These are phyloP conservation scores for Magnolia officinalis DNA, from an alignment of 164 flowering plant species.

Conservation along the genomic window DNA sequence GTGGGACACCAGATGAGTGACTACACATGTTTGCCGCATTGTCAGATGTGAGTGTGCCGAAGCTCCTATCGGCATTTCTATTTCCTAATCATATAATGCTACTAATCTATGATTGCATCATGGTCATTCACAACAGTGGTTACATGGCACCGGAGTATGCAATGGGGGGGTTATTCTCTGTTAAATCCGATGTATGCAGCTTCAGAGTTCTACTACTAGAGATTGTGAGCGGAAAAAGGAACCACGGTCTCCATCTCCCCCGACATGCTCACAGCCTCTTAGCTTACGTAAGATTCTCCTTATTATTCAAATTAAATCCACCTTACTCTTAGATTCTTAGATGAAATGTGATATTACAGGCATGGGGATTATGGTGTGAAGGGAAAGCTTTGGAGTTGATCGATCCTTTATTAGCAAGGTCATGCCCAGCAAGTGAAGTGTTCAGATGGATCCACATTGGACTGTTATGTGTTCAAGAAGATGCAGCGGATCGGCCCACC, in stretches of 20 bases:
- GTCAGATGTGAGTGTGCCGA: too few species aligned
- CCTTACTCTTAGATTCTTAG: neutral
- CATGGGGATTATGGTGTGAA: constrained; percentile 17
- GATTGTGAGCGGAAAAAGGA: constrained; percentile 24
- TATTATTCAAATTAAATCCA: neutral
- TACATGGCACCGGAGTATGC: constrained; percentile 34
- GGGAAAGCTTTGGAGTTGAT: constrained; percentile 15
- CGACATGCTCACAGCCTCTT: constrained; percentile 12
- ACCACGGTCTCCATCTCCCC: constrained; percentile 4
- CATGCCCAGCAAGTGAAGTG: neutral
- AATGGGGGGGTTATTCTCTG: constrained; percentile 25
- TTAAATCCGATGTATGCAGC: constrained; percentile 27
- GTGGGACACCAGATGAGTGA: too few species aligned
- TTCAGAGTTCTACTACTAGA: constrained; percentile 27
- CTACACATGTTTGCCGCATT: too few species aligned
- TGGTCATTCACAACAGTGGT: constrained; percentile 13
- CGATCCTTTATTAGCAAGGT: neutral
- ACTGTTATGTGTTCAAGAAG: constrained; percentile 14
- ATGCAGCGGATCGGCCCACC: constrained; percentile 12
- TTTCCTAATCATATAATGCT: constrained; percentile 8
- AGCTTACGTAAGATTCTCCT: constrained; percentile 18
- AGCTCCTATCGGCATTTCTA: too few species aligned
- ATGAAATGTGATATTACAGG: neutral
- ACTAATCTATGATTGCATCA: neutral
- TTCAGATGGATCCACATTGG: constrained; percentile 11